Percentiles rank a stretch among this genome's conserved stretches.
Evolutionary conservation across 768 basidiomycete species (phyloP).

Genomic region (Lepiota brunneoincarnata): DNA sequence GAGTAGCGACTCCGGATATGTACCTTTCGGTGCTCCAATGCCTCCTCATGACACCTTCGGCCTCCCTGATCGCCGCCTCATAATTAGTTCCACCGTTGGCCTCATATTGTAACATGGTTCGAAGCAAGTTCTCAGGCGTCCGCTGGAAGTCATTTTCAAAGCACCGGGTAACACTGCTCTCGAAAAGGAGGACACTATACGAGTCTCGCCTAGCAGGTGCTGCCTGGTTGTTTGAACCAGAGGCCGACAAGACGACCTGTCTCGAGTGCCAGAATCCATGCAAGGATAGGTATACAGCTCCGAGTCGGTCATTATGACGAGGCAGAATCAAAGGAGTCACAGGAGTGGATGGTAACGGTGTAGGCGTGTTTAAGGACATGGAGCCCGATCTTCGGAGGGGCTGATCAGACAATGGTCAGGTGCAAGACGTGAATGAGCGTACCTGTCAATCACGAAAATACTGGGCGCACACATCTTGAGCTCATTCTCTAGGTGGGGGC

Average conservation of each 20-base stretch:
- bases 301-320: conserved; percentile 45
- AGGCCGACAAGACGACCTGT: conserved; percentile 30
- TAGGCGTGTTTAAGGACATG: conserved; percentile 40
- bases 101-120: conserved; percentile 27
- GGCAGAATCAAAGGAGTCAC: conserved; percentile 12
- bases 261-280: conserved; percentile 57
- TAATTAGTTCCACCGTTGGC: conserved; percentile 42
- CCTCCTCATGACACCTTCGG: conserved; percentile 36
- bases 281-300: conserved; percentile 56
- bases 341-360: conserved; percentile 41
- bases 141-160: conserved; percentile 46
- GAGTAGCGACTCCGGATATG: too few relatives aligned
- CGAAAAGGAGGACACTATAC: conserved; percentile 54
- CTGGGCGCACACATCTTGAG: neutral
- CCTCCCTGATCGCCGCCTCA: conserved; percentile 31
- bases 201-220: conserved; percentile 41
- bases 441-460: conserved; percentile 51
- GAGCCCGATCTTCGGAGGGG: conserved; percentile 43
- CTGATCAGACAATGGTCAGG: neutral
- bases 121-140: conserved; percentile 42
- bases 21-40: conserved; percentile 53
- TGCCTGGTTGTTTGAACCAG: conserved; percentile 5
- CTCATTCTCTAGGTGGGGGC: neutral
- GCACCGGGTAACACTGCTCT: conserved; percentile 17
- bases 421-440: neutral